phyloP scores from a whole-genome alignment of 768 basidiomycete species.

The Leccinum disarticulatum region DNA sequence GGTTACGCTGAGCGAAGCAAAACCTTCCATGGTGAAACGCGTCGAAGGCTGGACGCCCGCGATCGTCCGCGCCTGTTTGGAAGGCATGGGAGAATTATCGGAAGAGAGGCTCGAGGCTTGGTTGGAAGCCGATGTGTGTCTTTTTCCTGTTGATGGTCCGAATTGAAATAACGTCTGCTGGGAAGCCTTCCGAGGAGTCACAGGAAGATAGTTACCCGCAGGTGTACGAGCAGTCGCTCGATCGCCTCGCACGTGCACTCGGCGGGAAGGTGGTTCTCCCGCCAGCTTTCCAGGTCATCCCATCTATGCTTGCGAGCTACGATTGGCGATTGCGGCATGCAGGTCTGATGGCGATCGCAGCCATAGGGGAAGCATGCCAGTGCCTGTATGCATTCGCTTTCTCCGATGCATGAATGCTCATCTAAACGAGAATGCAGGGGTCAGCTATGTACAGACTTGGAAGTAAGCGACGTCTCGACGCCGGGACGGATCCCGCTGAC shows the following conservation, averaged over 20 bases:
- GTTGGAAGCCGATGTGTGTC: constrained; percentile 74
- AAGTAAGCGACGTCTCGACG: constrained; percentile 44
- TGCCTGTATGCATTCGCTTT: constrained; percentile 56
- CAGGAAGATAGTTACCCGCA: constrained; percentile 65
- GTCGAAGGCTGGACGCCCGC: constrained; percentile 70
- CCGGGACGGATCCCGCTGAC: neutral
- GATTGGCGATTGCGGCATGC: constrained; percentile 88
- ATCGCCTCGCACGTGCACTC: constrained; percentile 77
- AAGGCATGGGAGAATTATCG: constrained; percentile 79
- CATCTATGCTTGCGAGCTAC: constrained; percentile 75
- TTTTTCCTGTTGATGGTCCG: constrained; percentile 12
- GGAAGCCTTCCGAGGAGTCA: constrained; percentile 62
- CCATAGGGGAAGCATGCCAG: constrained; percentile 86
- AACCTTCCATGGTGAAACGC: constrained; percentile 65
- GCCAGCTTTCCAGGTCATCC: constrained; percentile 79
- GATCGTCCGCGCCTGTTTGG: constrained; percentile 72
- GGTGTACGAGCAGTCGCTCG: constrained; percentile 80
- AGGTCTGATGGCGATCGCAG: constrained; percentile 83
- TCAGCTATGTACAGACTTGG: constrained; percentile 86
- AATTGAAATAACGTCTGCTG: constrained; percentile 1
- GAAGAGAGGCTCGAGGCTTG: constrained; percentile 60
- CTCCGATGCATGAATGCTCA: constrained; percentile 1
- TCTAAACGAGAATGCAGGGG: constrained; percentile 47
- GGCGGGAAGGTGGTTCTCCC: constrained; percentile 77
- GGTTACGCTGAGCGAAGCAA: constrained; percentile 75